Evolutionary conservation across 2,329 filamentous ascomycete genomes (phyloP).

Genomic region (Aspergillus quadrilineatus): DNA sequence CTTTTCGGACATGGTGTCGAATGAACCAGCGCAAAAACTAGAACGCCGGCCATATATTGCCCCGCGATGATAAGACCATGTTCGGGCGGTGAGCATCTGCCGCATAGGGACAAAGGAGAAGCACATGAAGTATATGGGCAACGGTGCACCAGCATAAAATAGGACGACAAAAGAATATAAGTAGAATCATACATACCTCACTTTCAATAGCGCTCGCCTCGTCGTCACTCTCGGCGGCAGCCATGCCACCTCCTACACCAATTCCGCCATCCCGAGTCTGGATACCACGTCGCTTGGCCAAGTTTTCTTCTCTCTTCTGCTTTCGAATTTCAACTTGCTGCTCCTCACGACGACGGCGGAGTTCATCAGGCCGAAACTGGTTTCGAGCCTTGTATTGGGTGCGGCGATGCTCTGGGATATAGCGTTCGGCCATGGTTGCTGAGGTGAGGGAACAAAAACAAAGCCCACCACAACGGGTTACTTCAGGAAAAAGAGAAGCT

Average conservation of each 20-base stretch:
- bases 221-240: conserved; percentile 95
- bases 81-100: conserved; percentile 38
- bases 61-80: conserved; percentile 15
- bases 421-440: conserved; percentile 87
- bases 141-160: not conserved
- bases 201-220: conserved; percentile 91
- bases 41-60: conserved; percentile 5
- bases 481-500: conserved; percentile 18
- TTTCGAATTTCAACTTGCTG: conserved; percentile 99
- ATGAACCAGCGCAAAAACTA: not conserved
- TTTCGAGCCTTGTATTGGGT: conserved; percentile 99
- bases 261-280: conserved; percentile 68
- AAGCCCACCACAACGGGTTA: conserved; percentile 28
- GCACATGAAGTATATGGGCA: not conserved
- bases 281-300: conserved; percentile 97
- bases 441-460: conserved; percentile 30
- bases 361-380: conserved; percentile 98
- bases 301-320: conserved; percentile 97
- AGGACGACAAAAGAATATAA: conserved; percentile 16
- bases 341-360: conserved; percentile 96
- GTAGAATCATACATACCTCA: conserved; percentile 66
- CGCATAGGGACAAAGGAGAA: conserved; percentile 29
- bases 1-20: not conserved
- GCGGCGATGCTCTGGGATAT: conserved; percentile 98
- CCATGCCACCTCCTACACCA: conserved; percentile 62